Percentiles rank a stretch among this genome's conserved stretches.
Conservation (phyloP, 2,329 filamentous ascomycete species). For the Penicillium sclerotigenum region DNA sequence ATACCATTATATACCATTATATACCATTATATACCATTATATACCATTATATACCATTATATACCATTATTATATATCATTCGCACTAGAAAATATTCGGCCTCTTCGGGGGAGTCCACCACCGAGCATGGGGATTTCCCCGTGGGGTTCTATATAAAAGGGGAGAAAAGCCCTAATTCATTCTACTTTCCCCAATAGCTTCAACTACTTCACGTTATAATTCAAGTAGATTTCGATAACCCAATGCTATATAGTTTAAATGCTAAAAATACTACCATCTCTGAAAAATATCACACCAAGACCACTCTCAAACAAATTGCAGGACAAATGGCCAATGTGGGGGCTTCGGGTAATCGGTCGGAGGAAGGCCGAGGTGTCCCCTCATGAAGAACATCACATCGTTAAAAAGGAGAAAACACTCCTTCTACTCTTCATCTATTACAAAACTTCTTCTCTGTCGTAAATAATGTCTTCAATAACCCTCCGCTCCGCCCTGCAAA, state of each 20-base stretch:
- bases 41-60: too few species aligned
- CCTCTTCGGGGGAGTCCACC: background rate
- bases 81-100: background rate
- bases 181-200: background rate
- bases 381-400: background rate
- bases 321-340: background rate
- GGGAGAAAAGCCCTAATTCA: background rate
- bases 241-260: background rate
- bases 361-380: constrained; percentile 7
- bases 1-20: too few species aligned
- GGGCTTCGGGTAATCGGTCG: constrained; percentile 11
- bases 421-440: background rate
- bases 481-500: constrained; percentile 16
- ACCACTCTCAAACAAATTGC: too few species aligned
- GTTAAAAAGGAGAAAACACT: background rate
- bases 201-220: background rate
- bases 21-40: too few species aligned
- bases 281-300: too few species aligned
- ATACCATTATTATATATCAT: too few species aligned
- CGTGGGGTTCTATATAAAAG: background rate
- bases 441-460: background rate
- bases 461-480: constrained; percentile 1
- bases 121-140: background rate
- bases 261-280: too few species aligned
- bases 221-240: too few species aligned